Evolutionary conservation across 1,139 yeast species (phyloP).

Genomic region (Kluyveromyces sp.): DNA sequence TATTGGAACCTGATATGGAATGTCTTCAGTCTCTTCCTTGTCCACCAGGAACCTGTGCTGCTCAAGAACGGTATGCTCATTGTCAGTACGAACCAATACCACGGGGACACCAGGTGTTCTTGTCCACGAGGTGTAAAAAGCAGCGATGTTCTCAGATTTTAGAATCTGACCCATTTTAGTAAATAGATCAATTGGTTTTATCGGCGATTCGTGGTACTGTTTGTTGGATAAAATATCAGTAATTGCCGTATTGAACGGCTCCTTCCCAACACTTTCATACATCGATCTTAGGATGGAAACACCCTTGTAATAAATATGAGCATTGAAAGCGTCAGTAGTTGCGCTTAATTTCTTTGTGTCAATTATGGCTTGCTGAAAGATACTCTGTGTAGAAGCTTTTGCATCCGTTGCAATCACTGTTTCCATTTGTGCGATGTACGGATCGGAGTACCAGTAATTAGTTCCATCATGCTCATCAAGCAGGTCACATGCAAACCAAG

Average conservation of each 20-base stretch:
- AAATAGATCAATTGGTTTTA: slow-evolving; percentile 58
- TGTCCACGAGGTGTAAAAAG: slow-evolving; percentile 53
- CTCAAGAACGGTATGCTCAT: slow-evolving; percentile 35
- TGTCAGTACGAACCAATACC: slow-evolving; percentile 36
- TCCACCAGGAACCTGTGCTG: slow-evolving; percentile 44
- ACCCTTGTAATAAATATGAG: slow-evolving; percentile 58
- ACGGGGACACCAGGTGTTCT: slow-evolving; percentile 54
- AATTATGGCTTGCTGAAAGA: slow-evolving; percentile 24
- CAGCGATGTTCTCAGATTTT: slow-evolving; percentile 33
- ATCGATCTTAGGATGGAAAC: slow-evolving; percentile 53
- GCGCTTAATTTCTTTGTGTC: slow-evolving; percentile 31
- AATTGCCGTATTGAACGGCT: slow-evolving; percentile 35
- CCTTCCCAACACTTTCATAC: slow-evolving; percentile 39
- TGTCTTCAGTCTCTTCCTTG: slow-evolving; percentile 23
- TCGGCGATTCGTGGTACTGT: slow-evolving; percentile 32
- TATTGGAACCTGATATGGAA: slow-evolving; percentile 43
- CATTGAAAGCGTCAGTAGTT: slow-evolving; percentile 44
- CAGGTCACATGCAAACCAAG: slow-evolving; percentile 51
- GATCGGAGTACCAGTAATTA: slow-evolving; percentile 22
- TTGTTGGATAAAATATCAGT: slow-evolving; percentile 36
- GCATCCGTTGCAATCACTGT: slow-evolving; percentile 40
- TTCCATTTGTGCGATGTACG: slow-evolving; percentile 35
- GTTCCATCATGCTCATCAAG: slow-evolving; percentile 33
- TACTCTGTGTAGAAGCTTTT: slow-evolving; percentile 29
- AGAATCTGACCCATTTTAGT: slow-evolving; percentile 28